phyloP scores from a whole-genome alignment of 2,329 filamentous ascomycete genomes.

The Talaromyces sp. region DNA sequence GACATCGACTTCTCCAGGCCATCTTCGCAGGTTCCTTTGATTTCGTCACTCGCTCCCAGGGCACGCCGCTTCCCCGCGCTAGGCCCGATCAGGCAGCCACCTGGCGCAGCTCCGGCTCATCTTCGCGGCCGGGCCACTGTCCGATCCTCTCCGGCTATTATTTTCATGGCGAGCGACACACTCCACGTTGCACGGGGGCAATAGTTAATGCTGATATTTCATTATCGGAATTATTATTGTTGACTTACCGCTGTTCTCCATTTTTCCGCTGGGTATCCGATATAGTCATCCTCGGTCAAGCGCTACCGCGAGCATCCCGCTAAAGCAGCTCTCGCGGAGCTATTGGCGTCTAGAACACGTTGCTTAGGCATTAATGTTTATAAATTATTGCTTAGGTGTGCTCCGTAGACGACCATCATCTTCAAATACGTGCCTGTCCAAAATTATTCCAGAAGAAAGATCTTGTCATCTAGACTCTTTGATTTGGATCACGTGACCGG shows the following conservation, averaged over 20 bases:
- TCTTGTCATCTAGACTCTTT: not conserved
- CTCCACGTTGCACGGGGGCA: not conserved
- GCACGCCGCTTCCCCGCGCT: slow-evolving; percentile 16
- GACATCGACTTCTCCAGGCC: not conserved
- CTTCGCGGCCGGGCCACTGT: slow-evolving; percentile 14
- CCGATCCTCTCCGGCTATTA: slow-evolving; percentile 18
- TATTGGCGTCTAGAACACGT: not conserved
- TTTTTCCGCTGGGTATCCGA: not conserved
- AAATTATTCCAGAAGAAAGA: not conserved
- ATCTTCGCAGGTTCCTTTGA: not conserved
- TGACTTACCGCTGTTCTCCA: not conserved
- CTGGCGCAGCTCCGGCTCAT: slow-evolving; percentile 16
- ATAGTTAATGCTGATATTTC: not conserved
- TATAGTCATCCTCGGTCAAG: not conserved
- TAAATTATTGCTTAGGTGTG: slow-evolving; percentile 12
- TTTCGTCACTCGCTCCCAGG: not conserved
- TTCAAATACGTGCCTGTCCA: not conserved
- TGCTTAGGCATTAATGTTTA: not conserved
- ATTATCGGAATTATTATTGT: not conserved
- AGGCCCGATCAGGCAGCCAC: slow-evolving; percentile 12
- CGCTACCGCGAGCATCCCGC: not conserved
- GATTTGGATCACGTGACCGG: not conserved
- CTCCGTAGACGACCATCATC: slow-evolving; percentile 6
- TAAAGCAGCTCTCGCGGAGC: not conserved
- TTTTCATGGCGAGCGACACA: not conserved